Base-by-base conservation (phyloP, 2,329 filamentous ascomycete species). In the Cladosporium halotolerans region DNA sequence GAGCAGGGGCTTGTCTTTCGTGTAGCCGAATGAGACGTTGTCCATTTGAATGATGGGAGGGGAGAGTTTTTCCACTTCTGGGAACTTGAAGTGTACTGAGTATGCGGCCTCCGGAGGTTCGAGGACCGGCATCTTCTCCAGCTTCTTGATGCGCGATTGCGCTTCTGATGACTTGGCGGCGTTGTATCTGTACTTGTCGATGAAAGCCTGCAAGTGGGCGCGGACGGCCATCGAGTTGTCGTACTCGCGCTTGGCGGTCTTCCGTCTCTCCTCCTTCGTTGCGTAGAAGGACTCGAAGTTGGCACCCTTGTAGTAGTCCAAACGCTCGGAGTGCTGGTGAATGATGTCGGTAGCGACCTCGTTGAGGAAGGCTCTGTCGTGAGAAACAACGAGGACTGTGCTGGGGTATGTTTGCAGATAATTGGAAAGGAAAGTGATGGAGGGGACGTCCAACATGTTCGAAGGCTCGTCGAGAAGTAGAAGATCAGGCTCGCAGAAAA, bases 381-480 rank as follows among this genome's bases (percentile, higher is more conserved):
- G 93, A 71, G 89, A 96, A 60, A 99, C 93, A 51, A 99, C 92
- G 11, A 99, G 79, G 28, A 99, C 84, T 2, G 93, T 97, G 72
- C 89, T 96, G 38, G 92, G 92, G 68, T 99, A 99, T 45, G 78
- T 79, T 71, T 96, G 91, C 8, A 99, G 85, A 68, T 99, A 99
- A 66, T 91, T 92, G 45, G 92, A 88, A 69, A 99, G 81, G 82
- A 97, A 99, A 53, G 93, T 95, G 68, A 99, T 97, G 19, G 93
- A 97, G n/a, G 93, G 93, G 54, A 99, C 93, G 74, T 97, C 93
- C 89, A 99, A 90, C 92, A 97, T 97, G 84, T 97, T 97, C 53
- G 92, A 97, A 75, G 93, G 93, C 83, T 99, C 93, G 77, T 99
- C 93, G 63, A 99, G 89, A 70, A 99, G 80, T 55, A 99, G 76